Evolutionary conservation across 108 stramenopile species (phyloP), one percentile per base, ranked within the genome.

Genomic region (Skeletonema tropicum): DNA sequence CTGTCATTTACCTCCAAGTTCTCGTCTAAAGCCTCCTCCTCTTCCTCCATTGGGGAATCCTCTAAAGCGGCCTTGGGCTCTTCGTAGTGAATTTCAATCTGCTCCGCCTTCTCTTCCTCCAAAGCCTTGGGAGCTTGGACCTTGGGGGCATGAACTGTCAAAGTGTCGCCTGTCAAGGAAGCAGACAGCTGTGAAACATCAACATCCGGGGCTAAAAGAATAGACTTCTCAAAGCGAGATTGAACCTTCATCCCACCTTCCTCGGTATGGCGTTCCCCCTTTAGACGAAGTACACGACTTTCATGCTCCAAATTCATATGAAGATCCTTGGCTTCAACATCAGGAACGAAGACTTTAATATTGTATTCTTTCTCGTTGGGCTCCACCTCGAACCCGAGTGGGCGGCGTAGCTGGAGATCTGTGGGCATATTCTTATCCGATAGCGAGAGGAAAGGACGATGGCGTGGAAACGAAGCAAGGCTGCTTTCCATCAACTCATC

Each of bases 291-390:
- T 2, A 74, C 68, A 42, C 78, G 73, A 23, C 78, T 73, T 57
- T 79, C 73, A 38, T 79, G 67, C n/a, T 79, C 78, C 15, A 79
- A 42, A 39, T 74, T 66, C 48, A 79, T 45, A 29, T 79, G 68
- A 36, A 79, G 60, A 25, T 79, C 73, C 36, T 75, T 74, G n/a
- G 65, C 73, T 1, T 74, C 68, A 6, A 79, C 73, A 39, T 70
- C 78, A 32, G 78, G 78, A 23, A 74, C 73, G 62, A 74, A 52
- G 14, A 79, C 61, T n/a, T 68, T 31, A 1, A 79, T 68, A 17
- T 60, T 60, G 66, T 79, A 79, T 7, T 79, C 33, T 26, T 68
- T 68, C n/a, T 79, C 78, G 25, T 66, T 66, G 13, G 74, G 67
- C 17, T 67, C 46, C 2, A 79, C 74, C 5, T 79, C 73, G 32